These are phyloP conservation scores for Cruciata laevipes DNA, from an alignment of 257 asterid genomes.

Conservation along the genomic window DNA sequence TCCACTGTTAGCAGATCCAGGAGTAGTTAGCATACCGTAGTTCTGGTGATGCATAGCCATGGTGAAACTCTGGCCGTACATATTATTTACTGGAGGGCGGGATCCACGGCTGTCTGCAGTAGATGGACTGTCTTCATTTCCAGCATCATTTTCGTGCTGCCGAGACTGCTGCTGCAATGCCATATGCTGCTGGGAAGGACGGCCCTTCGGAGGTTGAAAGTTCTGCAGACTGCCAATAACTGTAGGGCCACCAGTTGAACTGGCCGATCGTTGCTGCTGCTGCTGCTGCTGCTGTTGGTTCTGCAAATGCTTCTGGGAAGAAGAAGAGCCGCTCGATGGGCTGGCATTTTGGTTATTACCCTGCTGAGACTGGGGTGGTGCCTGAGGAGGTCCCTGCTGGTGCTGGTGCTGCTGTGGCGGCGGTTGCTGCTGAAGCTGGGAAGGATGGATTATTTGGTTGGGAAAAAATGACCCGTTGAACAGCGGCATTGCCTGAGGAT, in stretches of 20 bases:
- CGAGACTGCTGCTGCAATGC: conserved; percentile 27
- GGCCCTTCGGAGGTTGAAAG: conserved; percentile 40
- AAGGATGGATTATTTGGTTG: conserved; percentile 73
- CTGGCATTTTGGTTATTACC: conserved; percentile 40
- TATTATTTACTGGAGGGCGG: conserved; percentile 44
- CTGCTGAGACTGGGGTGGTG: conserved; percentile 33
- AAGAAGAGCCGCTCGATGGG: conserved; percentile 45
- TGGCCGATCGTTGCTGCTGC: conserved; percentile 51
- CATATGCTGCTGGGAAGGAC: conserved; percentile 46
- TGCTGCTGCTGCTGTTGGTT: conserved; percentile 30
- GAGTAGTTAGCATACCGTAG: conserved; percentile 57
- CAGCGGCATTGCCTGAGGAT: conserved; percentile 70
- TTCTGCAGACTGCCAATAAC: conserved; percentile 43
- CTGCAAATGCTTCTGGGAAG: conserved; percentile 71
- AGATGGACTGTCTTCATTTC: conserved; percentile 55
- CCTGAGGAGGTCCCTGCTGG: conserved; percentile 39
- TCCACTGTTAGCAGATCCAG: conserved; percentile 28
- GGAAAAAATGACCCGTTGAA: conserved; percentile 83
- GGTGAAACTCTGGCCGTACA: conserved; percentile 57
- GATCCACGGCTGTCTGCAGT: conserved; percentile 49
- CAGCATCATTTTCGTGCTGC: conserved; percentile 51
- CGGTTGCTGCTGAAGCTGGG: conserved; percentile 45
- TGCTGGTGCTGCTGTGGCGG: conserved; percentile 41
- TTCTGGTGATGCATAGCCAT: conserved; percentile 70
- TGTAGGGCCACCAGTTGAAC: conserved; percentile 26